Evolutionary conservation across 2,329 filamentous ascomycete genomes (phyloP).

Genomic region (Neofusicoccum laricinum): DNA sequence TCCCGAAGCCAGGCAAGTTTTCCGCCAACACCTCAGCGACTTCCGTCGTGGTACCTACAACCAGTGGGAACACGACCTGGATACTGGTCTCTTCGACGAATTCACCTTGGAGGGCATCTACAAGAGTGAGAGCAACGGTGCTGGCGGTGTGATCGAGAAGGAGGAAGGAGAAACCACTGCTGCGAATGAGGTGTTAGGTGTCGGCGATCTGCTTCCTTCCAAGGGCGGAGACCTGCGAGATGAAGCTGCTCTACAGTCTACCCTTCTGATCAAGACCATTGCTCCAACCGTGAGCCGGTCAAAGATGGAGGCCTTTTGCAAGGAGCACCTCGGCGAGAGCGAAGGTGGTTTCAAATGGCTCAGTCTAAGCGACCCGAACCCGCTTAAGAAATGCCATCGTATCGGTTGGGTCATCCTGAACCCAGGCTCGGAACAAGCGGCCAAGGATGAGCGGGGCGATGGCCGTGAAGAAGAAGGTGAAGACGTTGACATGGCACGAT

Average conservation of each 20-base stretch:
- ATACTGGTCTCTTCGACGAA: constrained; percentile 83
- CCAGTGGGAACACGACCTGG: constrained; percentile 87
- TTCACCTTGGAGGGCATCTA: constrained; percentile 93
- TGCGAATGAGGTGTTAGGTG: constrained; percentile 86
- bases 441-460: constrained; percentile 68
- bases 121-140: constrained; percentile 86
- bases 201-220: constrained; percentile 83
- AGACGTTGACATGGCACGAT: constrained; percentile 35
- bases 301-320: constrained; percentile 92
- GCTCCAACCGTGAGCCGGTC: constrained; percentile 91
- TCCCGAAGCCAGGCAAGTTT: constrained; percentile 71
- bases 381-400: constrained; percentile 92
- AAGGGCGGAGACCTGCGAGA: constrained; percentile 84
- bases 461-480: constrained; percentile 65
- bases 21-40: constrained; percentile 73
- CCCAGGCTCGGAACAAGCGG: constrained; percentile 65
- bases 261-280: constrained; percentile 95
- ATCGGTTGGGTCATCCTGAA: constrained; percentile 99
- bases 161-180: constrained; percentile 93
- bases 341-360: constrained; percentile 94
- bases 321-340: constrained; percentile 86
- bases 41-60: constrained; percentile 75
- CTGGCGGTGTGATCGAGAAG: constrained; percentile 82
- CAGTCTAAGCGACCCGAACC: constrained; percentile 93
- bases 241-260: constrained; percentile 83